Conservation (phyloP, 2,329 filamentous ascomycete genomes). For the Knufia fluminis region DNA sequence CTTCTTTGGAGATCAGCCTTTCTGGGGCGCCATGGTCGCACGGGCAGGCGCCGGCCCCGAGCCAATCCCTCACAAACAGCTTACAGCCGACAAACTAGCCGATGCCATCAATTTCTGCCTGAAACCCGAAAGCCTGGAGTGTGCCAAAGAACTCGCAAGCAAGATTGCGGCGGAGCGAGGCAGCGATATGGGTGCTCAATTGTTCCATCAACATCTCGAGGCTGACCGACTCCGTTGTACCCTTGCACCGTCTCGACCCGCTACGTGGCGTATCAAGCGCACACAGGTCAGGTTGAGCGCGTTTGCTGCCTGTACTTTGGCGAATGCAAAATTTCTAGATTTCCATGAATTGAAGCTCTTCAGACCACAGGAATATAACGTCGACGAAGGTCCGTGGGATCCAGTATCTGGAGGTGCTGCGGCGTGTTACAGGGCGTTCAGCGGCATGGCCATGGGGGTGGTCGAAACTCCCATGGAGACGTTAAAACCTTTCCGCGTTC, state of each 20-base stretch:
- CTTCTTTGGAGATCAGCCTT: constrained; percentile 50
- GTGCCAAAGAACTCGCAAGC: constrained; percentile 41
- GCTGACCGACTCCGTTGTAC: constrained; percentile 57
- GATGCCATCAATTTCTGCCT: constrained; percentile 39
- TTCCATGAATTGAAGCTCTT: constrained; percentile 46
- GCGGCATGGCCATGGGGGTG: constrained; percentile 68
- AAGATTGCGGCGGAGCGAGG: constrained; percentile 58
- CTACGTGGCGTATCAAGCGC: constrained; percentile 40
- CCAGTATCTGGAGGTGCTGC: constrained; percentile 41
- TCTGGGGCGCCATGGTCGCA: constrained; percentile 47
- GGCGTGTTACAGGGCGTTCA: constrained; percentile 29
- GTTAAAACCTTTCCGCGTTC: constrained; percentile 29
- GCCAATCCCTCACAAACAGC: constrained; percentile 38
- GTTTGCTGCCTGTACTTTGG: constrained; percentile 34
- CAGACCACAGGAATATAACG: constrained; percentile 43
- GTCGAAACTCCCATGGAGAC: constrained; percentile 58
- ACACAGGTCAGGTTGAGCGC: constrained; percentile 7
- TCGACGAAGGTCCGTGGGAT: constrained; percentile 46
- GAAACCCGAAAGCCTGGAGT: constrained; percentile 20
- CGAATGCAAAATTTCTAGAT: constrained; percentile 50
- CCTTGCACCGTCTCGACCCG: constrained; percentile 54
- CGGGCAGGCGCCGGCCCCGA: constrained; percentile 40
- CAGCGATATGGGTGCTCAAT: constrained; percentile 51
- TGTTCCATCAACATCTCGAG: constrained; percentile 60
- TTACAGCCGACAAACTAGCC: constrained; percentile 38